These are phyloP conservation scores for Neofusicoccum kwambonambiense DNA, from an alignment of 2,329 filamentous ascomycete species.

Conservation along the genomic window DNA sequence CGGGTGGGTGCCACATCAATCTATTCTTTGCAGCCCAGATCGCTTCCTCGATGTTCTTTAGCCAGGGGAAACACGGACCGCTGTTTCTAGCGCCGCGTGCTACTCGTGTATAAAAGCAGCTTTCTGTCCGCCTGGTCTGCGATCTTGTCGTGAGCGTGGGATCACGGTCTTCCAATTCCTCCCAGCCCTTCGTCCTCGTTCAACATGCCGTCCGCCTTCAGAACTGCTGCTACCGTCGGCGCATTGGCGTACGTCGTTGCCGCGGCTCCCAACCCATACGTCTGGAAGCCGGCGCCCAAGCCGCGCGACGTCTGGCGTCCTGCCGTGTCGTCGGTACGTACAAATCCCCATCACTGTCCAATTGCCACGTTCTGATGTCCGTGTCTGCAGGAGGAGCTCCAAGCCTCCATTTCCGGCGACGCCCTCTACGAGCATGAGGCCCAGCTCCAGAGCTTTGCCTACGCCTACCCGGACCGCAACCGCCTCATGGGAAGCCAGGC, in stretches of 20 bases:
- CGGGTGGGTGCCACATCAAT: neutral
- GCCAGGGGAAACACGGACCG: slow-evolving; percentile 5
- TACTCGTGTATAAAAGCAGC: neutral
- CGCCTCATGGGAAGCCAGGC: slow-evolving; percentile 37
- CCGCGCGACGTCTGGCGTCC: neutral
- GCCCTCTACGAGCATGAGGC: slow-evolving; percentile 31
- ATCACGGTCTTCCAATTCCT: neutral
- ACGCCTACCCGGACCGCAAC: slow-evolving; percentile 36
- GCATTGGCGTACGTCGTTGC: neutral
- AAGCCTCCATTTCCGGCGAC: slow-evolving; percentile 30
- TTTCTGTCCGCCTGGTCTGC: neutral
- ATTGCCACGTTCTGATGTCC: neutral
- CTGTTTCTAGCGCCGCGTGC: no score
- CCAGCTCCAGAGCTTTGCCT: slow-evolving; percentile 39
- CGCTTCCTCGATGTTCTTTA: neutral
- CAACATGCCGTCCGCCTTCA: slow-evolving; percentile 6
- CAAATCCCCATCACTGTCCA: neutral
- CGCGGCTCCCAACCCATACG: slow-evolving; percentile 1
- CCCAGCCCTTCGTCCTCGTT: neutral
- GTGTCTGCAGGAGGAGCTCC: slow-evolving; percentile 29
- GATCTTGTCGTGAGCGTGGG: neutral
- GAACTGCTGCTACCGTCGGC: neutral
- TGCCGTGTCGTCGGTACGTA: neutral
- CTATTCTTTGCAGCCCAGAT: neutral
- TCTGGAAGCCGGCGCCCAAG: slow-evolving; percentile 11